Percentiles rank a stretch among this genome's conserved stretches.
Conservation (phyloP, 352 stramenopile species). For the Phytophthora vignae region DNA sequence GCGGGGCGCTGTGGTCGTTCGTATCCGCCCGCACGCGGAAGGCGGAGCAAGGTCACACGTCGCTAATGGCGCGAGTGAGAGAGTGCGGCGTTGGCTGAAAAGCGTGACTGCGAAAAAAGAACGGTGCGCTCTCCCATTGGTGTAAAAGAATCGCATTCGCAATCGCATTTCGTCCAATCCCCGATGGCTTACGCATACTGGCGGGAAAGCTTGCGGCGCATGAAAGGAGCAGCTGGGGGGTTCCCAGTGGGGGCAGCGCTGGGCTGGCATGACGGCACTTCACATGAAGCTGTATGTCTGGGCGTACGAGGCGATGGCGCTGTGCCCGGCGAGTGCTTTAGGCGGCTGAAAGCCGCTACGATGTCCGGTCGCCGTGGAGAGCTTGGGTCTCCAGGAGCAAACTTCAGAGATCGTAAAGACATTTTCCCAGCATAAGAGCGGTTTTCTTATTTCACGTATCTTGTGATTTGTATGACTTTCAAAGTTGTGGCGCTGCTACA, state of each 20-base stretch:
- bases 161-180: conserved; percentile 11
- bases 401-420: not conserved
- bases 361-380: not conserved
- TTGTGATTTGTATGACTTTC: not conserved
- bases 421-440: not conserved
- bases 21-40: conserved; percentile 14
- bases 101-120: conserved; percentile 34
- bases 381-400: not conserved
- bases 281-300: not conserved
- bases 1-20: conserved; percentile 8
- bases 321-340: not conserved
- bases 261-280: not conserved
- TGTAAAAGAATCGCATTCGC: not conserved
- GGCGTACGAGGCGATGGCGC: not conserved
- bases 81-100: conserved; percentile 33
- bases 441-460: not conserved
- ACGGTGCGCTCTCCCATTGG: not conserved
- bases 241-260: not conserved
- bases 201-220: not conserved
- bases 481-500: not conserved
- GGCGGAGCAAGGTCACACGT: conserved; percentile 36
- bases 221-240: not conserved
- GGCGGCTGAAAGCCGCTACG: no score
- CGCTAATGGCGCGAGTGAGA: conserved; percentile 32
- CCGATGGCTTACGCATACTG: not conserved